Conservation (phyloP, 2,329 filamentous ascomycete genomes). For the Aspergillus fructus region DNA sequence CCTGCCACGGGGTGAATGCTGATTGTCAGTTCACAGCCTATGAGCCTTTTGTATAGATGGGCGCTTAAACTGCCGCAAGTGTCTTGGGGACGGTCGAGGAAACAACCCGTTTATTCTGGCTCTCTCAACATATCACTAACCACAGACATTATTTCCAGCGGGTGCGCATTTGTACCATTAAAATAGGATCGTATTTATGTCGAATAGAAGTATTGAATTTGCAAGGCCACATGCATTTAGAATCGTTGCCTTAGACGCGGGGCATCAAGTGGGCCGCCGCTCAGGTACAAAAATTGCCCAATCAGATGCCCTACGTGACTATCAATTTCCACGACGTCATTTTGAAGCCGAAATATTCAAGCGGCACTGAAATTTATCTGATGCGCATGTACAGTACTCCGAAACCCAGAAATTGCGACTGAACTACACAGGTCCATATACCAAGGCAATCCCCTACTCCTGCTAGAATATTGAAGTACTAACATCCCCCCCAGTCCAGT, state of each 20-base stretch:
- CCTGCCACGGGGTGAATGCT: not conserved
- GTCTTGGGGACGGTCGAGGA: too few species aligned
- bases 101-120: not conserved
- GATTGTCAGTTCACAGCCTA: not conserved
- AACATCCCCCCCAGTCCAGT: not conserved
- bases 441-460: not conserved
- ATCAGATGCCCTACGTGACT: not conserved
- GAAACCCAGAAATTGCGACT: not conserved
- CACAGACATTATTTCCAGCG: too few species aligned
- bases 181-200: not conserved
- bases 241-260: slow-evolving; percentile 5
- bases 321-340: slow-evolving; percentile 11
- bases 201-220: not conserved
- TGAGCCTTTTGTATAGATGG: too few species aligned
- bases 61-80: too few species aligned
- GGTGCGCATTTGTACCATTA: too few species aligned
- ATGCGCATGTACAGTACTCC: not conserved
- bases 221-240: not conserved
- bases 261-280: not conserved
- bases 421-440: not conserved
- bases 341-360: not conserved
- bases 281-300: slow-evolving; percentile 1
- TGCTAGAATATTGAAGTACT: not conserved
- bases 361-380: not conserved
- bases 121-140: not conserved